Evolutionary conservation across 495 filamentous ascomycete genomes (phyloP).

Genomic region (Aspergillus nanangensis): DNA sequence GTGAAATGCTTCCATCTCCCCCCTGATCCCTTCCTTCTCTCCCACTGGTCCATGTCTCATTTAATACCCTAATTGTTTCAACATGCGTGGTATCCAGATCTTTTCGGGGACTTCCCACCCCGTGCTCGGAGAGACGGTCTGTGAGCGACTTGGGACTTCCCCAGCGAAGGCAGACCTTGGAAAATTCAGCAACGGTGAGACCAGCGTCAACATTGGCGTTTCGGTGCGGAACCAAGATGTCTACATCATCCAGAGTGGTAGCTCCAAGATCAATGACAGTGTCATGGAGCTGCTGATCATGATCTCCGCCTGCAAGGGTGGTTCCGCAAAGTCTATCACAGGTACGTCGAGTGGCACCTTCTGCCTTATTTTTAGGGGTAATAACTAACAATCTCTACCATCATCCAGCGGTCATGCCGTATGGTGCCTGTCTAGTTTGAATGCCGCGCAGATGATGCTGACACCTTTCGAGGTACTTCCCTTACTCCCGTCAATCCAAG

Average conservation of each 20-base stretch:
- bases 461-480: constrained; percentile 72
- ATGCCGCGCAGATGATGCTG: constrained; percentile 36
- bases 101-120: constrained; percentile 71
- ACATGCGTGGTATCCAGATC: constrained; percentile 65
- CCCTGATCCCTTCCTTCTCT: constrained; percentile 7
- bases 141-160: constrained; percentile 63
- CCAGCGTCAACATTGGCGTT: constrained; percentile 86
- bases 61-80: constrained; percentile 9
- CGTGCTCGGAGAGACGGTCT: constrained; percentile 64
- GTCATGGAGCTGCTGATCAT: constrained; percentile 99
- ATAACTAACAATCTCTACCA: not conserved
- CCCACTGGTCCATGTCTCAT: constrained; percentile 15
- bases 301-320: constrained; percentile 97
- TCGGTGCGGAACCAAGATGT: constrained; percentile 98
- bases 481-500: constrained; percentile 97
- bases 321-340: constrained; percentile 95
- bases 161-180: constrained; percentile 60
- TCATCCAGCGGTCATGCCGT: constrained; percentile 79
- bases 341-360: too few relatives aligned
- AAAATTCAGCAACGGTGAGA: constrained; percentile 89
- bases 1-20: not conserved
- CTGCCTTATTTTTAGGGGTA: too few relatives aligned
- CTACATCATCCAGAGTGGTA: constrained; percentile 97
- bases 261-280: constrained; percentile 93
- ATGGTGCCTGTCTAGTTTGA: constrained; percentile 39